Base-by-base conservation (phyloP, 164 flowering plant species). In the Platanus orientalis region DNA sequence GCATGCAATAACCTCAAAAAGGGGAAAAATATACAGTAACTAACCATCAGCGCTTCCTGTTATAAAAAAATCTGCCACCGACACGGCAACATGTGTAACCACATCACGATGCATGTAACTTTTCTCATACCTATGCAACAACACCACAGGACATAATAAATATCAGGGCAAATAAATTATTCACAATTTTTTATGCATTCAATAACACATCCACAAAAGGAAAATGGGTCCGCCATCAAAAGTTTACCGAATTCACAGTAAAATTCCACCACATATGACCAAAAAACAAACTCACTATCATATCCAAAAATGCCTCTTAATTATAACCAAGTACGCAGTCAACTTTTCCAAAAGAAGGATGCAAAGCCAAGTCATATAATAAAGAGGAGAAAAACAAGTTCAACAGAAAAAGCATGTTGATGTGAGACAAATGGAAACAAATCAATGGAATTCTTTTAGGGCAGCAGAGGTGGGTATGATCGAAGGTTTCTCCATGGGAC, bases 81-180 rank as follows among this genome's bases (percentile, higher is more conserved):
- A 91, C 0, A 92, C 90, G 24, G 96, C 92, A 62, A 95, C 97
- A 82, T 95, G 99, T 12, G 97, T 92, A 26, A 95, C 97, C 66
- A 95, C 94, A 77, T 95, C 99, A 5, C 99, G 92, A 63, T 94
- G 99, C 99, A 95, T 95, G 65, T 85, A 95, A 64, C 97, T 95
- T 64, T 95, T 95, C 75, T 95, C 99, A 63, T 95, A 95, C 97
- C 99, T 95, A 61, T 7, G 54, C 60, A 70, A 19, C n/a, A 23
- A 40, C 51, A 36, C 10, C 24, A 30, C 3, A 45, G 4, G 16
- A 45, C 4, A 16, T 42, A 19, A 45, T 45, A 5, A 45, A 17
- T 1, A 45, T 45, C 20, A 5, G 10, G 10, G 10, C 39, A 45
- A 36, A 10, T 19, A 13, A 19, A 45, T 19, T 13, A 55, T 6